Percentiles rank a stretch among this genome's conserved stretches.
phyloP scores from a whole-genome alignment of 2,329 filamentous ascomycete genomes.

The Stagonosporopsis tanaceti region DNA sequence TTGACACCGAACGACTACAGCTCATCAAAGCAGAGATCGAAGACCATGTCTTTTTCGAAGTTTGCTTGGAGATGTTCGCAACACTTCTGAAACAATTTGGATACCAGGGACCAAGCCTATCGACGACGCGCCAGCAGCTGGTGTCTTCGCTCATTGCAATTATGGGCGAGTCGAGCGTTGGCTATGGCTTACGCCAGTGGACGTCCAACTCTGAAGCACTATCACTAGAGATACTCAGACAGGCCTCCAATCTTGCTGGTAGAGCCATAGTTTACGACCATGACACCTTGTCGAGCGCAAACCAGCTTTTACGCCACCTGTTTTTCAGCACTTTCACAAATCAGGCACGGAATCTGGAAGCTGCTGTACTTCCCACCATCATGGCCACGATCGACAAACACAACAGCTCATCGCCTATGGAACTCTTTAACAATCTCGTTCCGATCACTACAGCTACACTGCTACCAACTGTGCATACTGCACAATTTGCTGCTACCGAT shows the following conservation, averaged over 20 bases:
- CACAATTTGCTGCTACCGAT: slow-evolving; percentile 35
- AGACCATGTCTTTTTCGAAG: slow-evolving; percentile 61
- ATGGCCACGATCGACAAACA: slow-evolving; percentile 41
- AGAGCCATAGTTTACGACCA: slow-evolving; percentile 38
- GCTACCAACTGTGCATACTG: slow-evolving; percentile 10
- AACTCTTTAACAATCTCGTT: slow-evolving; percentile 55
- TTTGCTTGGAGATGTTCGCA: slow-evolving; percentile 62
- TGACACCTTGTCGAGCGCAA: slow-evolving; percentile 47
- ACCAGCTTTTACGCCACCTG: slow-evolving; percentile 44
- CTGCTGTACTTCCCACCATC: slow-evolving; percentile 36
- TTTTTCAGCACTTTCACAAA: slow-evolving; percentile 43
- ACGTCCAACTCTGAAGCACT: slow-evolving; percentile 53
- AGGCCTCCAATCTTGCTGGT: slow-evolving; percentile 49
- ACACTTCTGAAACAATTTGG: slow-evolving; percentile 36
- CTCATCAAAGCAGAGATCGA: slow-evolving; percentile 62
- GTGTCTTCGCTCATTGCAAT: slow-evolving; percentile 51
- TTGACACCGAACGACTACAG: slow-evolving; percentile 64
- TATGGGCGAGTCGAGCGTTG: slow-evolving; percentile 38
- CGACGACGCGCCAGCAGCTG: slow-evolving; percentile 34
- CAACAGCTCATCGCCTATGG: slow-evolving; percentile 50
- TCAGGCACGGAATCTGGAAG: slow-evolving; percentile 43
- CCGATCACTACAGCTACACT: slow-evolving; percentile 27
- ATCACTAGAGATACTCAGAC: slow-evolving; percentile 56
- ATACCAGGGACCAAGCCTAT: slow-evolving; percentile 31
- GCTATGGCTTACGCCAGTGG: slow-evolving; percentile 49